Evolutionary conservation across 2,329 filamentous ascomycete species (phyloP).

Genomic region (Cladobotryum protrusum): DNA sequence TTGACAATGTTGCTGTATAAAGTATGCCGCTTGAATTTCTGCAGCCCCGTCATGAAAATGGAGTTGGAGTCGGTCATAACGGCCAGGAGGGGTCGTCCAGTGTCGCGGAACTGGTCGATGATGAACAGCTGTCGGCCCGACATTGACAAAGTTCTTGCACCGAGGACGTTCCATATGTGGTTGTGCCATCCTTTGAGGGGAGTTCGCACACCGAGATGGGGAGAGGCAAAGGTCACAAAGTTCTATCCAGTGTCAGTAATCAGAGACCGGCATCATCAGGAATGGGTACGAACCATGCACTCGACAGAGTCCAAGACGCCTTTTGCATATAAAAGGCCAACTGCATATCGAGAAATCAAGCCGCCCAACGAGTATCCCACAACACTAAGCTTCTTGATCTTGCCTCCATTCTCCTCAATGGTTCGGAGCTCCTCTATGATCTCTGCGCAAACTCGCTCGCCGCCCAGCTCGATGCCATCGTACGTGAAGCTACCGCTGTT

Average conservation of each 20-base stretch:
- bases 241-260: conserved; percentile 45
- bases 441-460: conserved; percentile 60
- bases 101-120: conserved; percentile 79
- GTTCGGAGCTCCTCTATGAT: conserved; percentile 57
- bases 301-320: conserved; percentile 73
- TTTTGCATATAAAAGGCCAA: conserved; percentile 76
- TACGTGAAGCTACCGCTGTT: conserved; percentile 69
- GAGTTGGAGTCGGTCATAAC: conserved; percentile 77
- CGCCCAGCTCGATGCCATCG: conserved; percentile 62
- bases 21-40: conserved; percentile 67
- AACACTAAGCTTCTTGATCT: conserved; percentile 76
- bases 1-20: conserved; percentile 86
- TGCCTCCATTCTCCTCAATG: conserved; percentile 56
- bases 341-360: conserved; percentile 76
- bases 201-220: conserved; percentile 69
- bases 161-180: conserved; percentile 75
- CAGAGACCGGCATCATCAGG: background rate
- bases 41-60: conserved; percentile 77
- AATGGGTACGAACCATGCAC: conserved; percentile 54
- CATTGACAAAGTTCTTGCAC: conserved; percentile 70
- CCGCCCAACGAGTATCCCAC: conserved; percentile 88
- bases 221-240: conserved; percentile 88
- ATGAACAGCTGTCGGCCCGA: conserved; percentile 84
- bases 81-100: conserved; percentile 70
- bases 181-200: conserved; percentile 61